Base-by-base conservation (phyloP, 139 green algal genomes). In the Chlamydomonas incerta region DNA sequence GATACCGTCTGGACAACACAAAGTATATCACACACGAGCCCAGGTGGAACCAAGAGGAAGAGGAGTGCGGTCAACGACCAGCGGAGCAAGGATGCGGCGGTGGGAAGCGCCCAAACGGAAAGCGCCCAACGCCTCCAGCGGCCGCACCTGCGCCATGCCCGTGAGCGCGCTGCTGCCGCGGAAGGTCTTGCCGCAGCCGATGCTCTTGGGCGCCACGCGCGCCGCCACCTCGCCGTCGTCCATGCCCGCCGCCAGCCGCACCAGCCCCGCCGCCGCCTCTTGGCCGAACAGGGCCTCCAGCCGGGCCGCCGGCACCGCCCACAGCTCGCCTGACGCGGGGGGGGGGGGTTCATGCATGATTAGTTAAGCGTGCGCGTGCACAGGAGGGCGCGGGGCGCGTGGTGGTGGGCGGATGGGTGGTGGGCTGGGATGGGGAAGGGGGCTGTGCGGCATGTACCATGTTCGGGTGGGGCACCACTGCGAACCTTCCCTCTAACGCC, bases 101-200 rank as follows among this genome's bases (percentile, higher is more conserved):
- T n/a, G n/a, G n/a, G n/a, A n/a, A n/a, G n/a, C n/a, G n/a, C n/a
- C n/a, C n/a, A n/a, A n/a, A n/a, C n/a, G n/a, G n/a, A n/a, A n/a
- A n/a, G n/a, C n/a, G n/a, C n/a, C 41, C 41, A 50, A 8, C 8
- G 41, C 41, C 41, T 6, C 3, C 8, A 62, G 55, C 55, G 15
- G 10, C 28, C 76, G 0, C 93, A 93, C 26, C 91, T 74, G 76
- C 41, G 31, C 8, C 37, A 62, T 37, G 28, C 20, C 62, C 37
- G 37, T 62, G 23, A 83, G 76, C 41, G 76, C 76, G 28, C 28
- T 50, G 62, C 55, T 74, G 62, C 76, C 76, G 18, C 76, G 76
- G 87, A 98, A 98, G 3, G 95, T 98, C 80, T 98, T 98, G 35
- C 93, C 90, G 72, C 94, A 97, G 69, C 82, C 87, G 17, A 96